Percentiles rank a stretch among this genome's conserved stretches.
These are phyloP conservation scores for Microthyrium microscopicum DNA, from an alignment of 2,329 filamentous ascomycete genomes.

Conservation along the genomic window DNA sequence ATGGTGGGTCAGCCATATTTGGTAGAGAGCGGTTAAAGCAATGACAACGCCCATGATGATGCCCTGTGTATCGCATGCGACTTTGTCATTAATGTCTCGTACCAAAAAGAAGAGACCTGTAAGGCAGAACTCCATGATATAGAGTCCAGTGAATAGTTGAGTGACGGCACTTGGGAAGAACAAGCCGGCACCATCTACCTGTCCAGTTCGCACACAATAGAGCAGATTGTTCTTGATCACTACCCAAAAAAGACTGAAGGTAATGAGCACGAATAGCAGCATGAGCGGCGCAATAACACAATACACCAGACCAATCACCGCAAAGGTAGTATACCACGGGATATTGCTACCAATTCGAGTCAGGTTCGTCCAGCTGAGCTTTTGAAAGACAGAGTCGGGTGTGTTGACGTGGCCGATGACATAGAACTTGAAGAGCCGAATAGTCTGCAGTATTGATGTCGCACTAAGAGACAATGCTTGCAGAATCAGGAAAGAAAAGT, in stretches of 20 bases:
- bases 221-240: constrained; percentile 95
- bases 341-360: constrained; percentile 7
- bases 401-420: constrained; percentile 43
- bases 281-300: constrained; percentile 79
- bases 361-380: constrained; percentile 7
- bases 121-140: constrained; percentile 83
- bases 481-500: constrained; percentile 96
- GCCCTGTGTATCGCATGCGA: constrained; percentile 56
- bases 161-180: constrained; percentile 87
- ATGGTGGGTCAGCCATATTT: constrained; percentile 62
- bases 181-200: constrained; percentile 78
- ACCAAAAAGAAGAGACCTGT: constrained; percentile 80
- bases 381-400: constrained; percentile 7
- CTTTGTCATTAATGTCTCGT: constrained; percentile 34
- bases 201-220: constrained; percentile 70
- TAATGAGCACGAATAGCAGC: constrained; percentile 80
- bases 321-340: constrained; percentile 7
- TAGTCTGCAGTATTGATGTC: constrained; percentile 70
- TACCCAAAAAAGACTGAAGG: constrained; percentile 80
- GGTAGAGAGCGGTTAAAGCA: constrained; percentile 57
- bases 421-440: constrained; percentile 63
- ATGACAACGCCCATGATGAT: constrained; percentile 67
- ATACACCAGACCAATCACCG: constrained; percentile 46
- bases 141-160: constrained; percentile 85
- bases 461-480: constrained; percentile 85